Evolutionary conservation across 73 alveolate species (phyloP).

Genomic region (Tetrahymena borealis): DNA sequence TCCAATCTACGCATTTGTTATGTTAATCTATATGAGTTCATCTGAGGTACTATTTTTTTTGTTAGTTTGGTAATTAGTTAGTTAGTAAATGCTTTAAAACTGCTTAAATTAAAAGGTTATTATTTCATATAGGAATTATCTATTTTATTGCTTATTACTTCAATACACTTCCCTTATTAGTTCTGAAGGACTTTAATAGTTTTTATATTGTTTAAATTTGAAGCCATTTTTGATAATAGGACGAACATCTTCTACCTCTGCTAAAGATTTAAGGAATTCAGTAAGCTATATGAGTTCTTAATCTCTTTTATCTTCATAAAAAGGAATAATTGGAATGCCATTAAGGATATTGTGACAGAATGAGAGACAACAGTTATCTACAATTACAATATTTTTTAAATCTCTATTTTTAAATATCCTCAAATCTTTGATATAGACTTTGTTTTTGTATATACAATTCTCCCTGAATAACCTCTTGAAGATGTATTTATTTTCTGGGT

Average conservation of each 20-base stretch:
- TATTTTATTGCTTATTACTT: not conserved
- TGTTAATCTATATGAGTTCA: too few relatives aligned
- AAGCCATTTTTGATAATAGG: not conserved
- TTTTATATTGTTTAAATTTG: not conserved
- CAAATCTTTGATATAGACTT: not conserved
- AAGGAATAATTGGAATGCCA: constrained; percentile 9
- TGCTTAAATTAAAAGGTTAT: too few relatives aligned
- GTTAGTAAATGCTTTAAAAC: too few relatives aligned
- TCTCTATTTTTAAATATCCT: not conserved
- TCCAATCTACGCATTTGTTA: too few relatives aligned
- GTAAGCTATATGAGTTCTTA: not conserved
- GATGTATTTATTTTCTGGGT: not conserved
- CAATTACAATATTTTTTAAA: not conserved
- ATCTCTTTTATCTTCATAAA: not conserved
- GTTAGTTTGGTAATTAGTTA: too few relatives aligned
- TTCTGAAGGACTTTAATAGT: not conserved
- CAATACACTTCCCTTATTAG: not conserved
- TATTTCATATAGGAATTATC: too few relatives aligned
- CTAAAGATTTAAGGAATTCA: not conserved
- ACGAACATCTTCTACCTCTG: not conserved
- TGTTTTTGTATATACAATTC: not conserved
- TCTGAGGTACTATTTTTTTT: too few relatives aligned
- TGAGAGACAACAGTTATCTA: not conserved
- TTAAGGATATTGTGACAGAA: not conserved
- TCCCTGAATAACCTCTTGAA: not conserved